phyloP scores from a whole-genome alignment of 352 stramenopile species.

The Pythium chondricola region DNA sequence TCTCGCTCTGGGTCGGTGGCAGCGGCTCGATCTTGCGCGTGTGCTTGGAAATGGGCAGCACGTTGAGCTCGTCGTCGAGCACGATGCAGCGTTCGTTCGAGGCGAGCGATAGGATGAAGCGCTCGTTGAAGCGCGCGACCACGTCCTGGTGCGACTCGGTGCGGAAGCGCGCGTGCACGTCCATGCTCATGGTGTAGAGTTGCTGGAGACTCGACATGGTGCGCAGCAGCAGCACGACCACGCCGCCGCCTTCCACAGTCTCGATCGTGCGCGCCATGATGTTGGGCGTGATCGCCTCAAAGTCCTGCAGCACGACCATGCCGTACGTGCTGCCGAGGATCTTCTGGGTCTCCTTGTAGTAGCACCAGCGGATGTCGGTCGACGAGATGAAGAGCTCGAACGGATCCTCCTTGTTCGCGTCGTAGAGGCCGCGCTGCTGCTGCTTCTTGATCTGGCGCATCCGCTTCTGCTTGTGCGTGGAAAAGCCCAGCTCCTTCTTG shows the following conservation, averaged over 20 bases:
- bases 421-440: conserved; percentile 90
- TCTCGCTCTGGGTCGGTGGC: conserved; percentile 43
- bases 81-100: conserved; percentile 95
- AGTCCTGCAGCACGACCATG: conserved; percentile 99
- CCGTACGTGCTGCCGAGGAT: conserved; percentile 98
- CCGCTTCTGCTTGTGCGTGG: conserved; percentile 93
- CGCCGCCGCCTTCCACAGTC: conserved; percentile 96
- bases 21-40: conserved; percentile 87
- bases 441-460: conserved; percentile 95
- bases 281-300: conserved; percentile 98
- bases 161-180: conserved; percentile 88
- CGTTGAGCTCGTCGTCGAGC: conserved; percentile 99
- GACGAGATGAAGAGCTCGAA: conserved; percentile 99
- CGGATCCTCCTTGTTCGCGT: conserved; percentile 90
- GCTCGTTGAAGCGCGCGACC: conserved; percentile 98
- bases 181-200: conserved; percentile 99
- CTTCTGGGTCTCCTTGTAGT: conserved; percentile 99
- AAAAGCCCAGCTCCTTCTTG: conserved; percentile 99
- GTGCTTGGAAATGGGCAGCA: conserved; percentile 94
- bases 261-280: conserved; percentile 99
- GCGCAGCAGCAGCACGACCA: conserved; percentile 96
- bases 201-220: conserved; percentile 98
- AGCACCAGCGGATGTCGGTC: conserved; percentile 99
- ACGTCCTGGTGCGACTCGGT: conserved; percentile 93
- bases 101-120: conserved; percentile 97